phyloP scores from a whole-genome alignment of 164 flowering plant species.

The Annona cherimola region DNA sequence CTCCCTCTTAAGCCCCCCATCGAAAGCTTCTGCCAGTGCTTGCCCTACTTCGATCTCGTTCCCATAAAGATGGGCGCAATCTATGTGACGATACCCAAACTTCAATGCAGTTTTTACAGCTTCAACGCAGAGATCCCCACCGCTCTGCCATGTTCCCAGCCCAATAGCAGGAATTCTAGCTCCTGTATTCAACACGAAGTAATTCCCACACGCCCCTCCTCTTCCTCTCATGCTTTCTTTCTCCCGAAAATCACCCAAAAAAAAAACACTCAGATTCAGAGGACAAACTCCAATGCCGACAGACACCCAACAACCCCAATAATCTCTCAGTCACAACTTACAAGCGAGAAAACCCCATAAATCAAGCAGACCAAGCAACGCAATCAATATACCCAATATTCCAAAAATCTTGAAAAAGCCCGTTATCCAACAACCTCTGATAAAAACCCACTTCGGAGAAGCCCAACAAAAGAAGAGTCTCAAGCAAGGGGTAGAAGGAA shows the following conservation, averaged over 20 bases:
- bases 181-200: conserved; percentile 52
- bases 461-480: conserved; percentile 1
- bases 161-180: conserved; percentile 62
- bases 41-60: conserved; percentile 65
- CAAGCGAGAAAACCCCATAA: neutral
- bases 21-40: conserved; percentile 48
- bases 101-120: conserved; percentile 56
- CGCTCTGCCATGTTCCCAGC: conserved; percentile 77
- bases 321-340: neutral
- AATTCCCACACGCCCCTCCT: conserved; percentile 24
- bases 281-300: neutral
- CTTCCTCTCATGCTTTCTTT: conserved; percentile 22
- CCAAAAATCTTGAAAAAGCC: conserved; percentile 1
- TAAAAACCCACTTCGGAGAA: neutral
- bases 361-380: neutral
- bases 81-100: conserved; percentile 60
- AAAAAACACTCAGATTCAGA: conserved; percentile 1
- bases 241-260: conserved; percentile 6
- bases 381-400: conserved; percentile 5
- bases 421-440: neutral
- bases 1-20: conserved; percentile 43
- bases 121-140: conserved; percentile 57
- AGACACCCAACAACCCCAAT: conserved; percentile 4
- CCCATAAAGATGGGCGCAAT: conserved; percentile 70
- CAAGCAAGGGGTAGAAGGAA: neutral